Conservation (phyloP, 1,284 basidiomycete genomes). For the Waitea zeae region DNA sequence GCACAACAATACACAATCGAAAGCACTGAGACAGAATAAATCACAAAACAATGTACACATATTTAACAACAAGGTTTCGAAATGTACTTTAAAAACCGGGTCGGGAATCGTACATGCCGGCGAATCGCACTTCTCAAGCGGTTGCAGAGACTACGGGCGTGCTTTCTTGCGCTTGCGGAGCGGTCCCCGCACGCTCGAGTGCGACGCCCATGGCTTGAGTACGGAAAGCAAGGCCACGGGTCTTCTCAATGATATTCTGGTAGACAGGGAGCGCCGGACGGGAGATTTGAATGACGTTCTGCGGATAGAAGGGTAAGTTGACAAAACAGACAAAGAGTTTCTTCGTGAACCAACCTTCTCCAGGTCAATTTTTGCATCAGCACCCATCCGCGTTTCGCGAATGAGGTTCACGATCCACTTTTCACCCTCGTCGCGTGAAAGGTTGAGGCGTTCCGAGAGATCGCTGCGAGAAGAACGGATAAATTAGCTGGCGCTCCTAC, state of each 20-base stretch:
- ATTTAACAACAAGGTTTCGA: too few species aligned
- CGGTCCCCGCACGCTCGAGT: too few species aligned
- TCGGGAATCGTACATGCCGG: too few species aligned
- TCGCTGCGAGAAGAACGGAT: conserved; percentile 40
- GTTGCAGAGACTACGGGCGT: too few species aligned
- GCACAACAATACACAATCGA: too few species aligned
- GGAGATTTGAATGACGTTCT: conserved; percentile 95
- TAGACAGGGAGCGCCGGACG: conserved; percentile 82
- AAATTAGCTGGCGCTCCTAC: too few species aligned
- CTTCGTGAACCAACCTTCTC: conserved; percentile 65
- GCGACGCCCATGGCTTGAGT: conserved; percentile 85
- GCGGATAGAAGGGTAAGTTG: conserved; percentile 3
- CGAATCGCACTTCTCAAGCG: too few species aligned
- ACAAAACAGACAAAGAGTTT: too few species aligned
- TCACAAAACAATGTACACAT: too few species aligned
- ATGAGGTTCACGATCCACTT: conserved; percentile 99
- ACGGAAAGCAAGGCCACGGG: conserved; percentile 79
- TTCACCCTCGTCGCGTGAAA: conserved; percentile 87
- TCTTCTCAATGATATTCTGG: conserved; percentile 93
- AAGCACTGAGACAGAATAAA: too few species aligned
- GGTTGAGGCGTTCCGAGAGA: conserved; percentile 83
- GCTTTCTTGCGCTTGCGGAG: too few species aligned
- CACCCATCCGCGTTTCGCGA: conserved; percentile 88
- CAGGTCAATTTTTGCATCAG: conserved; percentile 93
- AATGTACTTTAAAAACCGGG: too few species aligned